Base-by-base conservation (phyloP, 140 eudicot genomes). In the Ambrosia hybrid region DNA sequence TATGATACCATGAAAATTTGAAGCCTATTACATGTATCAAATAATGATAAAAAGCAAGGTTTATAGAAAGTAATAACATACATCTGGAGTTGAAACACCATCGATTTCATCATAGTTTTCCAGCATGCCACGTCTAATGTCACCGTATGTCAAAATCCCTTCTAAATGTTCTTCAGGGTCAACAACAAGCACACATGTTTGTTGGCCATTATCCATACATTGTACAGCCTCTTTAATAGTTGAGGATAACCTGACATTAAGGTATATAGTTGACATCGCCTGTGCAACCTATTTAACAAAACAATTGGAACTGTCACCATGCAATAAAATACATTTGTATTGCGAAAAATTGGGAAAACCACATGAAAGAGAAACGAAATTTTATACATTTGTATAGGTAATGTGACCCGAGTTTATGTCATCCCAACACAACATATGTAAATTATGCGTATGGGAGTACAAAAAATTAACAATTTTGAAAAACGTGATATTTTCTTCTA, bases 101-200 rank as follows among this genome's bases (percentile, higher is more conserved):
- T 81, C 87, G 41, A 78, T 72, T 66, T 83, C 83, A 76, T 76
- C 73, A 53, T 81, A 83, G 41, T 82, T 79, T 73, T 74, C 75
- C 77, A 67, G 72, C 57, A 90, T 70, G 65, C 80, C 74, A 62
- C 97, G 81, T 83, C 75, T 83, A 39, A 93, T 86, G 66, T 93
- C 99, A 39, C 97, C 97, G 68, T 77, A 77, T 0, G 99, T 93
- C 69, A 93, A 67, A 78, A 93, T 90, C 77, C 99, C 97, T 83
- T 90, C 97, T 67, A 93, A 71, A 68, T 67, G 85, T 66, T 84
- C 90, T 63, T 88, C 93, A 34, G 83, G 37, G 63, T 90, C 96
- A 73, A 90, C 89, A 17, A 90, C 94, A 72, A 93, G 81, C 56
- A 82, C 89, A 69, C 93, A 93, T 49, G 81, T 77, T 71, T 88